Evolutionary conservation across 345 rosid genomes (phyloP).

Genomic region (Abelmoschus esculentus): DNA sequence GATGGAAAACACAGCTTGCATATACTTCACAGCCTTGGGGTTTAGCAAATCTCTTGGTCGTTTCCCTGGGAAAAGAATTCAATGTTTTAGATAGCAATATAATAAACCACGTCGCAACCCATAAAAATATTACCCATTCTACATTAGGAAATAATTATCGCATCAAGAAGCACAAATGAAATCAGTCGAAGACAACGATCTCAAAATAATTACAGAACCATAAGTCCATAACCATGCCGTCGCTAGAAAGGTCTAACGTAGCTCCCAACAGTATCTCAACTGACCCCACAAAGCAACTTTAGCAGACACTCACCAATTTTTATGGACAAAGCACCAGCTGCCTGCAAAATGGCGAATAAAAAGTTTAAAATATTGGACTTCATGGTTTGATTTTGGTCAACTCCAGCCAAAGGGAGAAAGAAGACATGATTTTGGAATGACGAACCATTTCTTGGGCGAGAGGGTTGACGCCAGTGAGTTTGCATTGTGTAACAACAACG

Average conservation of each 20-base stretch:
- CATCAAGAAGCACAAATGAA: background rate
- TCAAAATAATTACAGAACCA: background rate
- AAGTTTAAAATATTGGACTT: background rate
- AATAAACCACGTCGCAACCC: slow-evolving; percentile 4
- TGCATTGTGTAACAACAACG: slow-evolving; percentile 81
- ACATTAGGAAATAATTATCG: background rate
- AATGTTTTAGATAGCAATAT: background rate
- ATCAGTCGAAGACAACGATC: background rate
- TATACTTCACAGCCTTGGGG: slow-evolving; percentile 86
- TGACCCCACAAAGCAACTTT: background rate
- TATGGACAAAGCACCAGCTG: slow-evolving; percentile 90
- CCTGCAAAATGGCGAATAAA: slow-evolving; percentile 38
- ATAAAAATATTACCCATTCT: background rate
- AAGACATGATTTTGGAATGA: background rate
- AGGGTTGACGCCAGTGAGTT: slow-evolving; percentile 94
- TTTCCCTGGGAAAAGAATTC: slow-evolving; percentile 51
- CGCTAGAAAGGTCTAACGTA: background rate
- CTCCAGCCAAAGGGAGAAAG: background rate
- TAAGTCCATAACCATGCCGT: no score
- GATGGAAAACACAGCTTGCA: slow-evolving; percentile 82
- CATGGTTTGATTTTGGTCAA: background rate
- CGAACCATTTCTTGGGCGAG: slow-evolving; percentile 97
- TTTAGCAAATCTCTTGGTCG: slow-evolving; percentile 94
- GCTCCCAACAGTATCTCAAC: background rate
- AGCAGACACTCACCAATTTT: slow-evolving; percentile 69